Evolutionary conservation across 2,329 filamentous ascomycete species (phyloP), one percentile per base, ranked within the genome.

Genomic region (Talaromyces piceae): DNA sequence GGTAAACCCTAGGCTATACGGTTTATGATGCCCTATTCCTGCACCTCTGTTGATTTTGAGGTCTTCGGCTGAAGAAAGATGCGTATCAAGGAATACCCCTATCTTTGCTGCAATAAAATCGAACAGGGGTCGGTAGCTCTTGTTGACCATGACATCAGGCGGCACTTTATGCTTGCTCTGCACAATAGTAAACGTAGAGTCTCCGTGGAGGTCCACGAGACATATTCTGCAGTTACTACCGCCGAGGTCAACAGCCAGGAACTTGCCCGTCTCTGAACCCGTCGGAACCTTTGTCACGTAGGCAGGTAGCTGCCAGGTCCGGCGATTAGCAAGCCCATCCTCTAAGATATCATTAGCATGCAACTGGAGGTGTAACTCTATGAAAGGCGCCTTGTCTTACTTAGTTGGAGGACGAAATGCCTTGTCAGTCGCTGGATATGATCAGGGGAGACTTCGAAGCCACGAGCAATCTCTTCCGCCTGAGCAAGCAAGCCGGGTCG

Each of bases 201-300:
- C 50, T 5, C 58, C 58, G 4, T 57, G 46, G 16, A 60, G 31
- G 12, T 58, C 18, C 33, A 58, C 57, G n/a, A 57, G 51, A 18
- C 58, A 56, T 39, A 60, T 55, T 22, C 58, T 51, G 43, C 56
- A 60, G 31, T 60, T 60, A 20, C 53, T 59, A 13, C 58, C 58
- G 2, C 58, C 58, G 12, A 60, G 56, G 33, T 60, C 58, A 13
- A 60, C 54, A 2, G 57, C 58, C 4, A 60, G 44, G 43, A 58
- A 58, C 8, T 43, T 49, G 16, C 58, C 58, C 28, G 46, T 56
- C 44, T 59, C 58, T 8, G 37, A 18, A 8, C 58, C 58, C 5
- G 51, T 57, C 6, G 58, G 57, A 6, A 59, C 49, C 8, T 41
- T 55, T 43, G 20, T 50, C 6, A 59, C 46, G 27, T 56, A 59